These are phyloP conservation scores for Naganishia vaughanmartiniae DNA, from an alignment of 768 basidiomycete genomes.

Conservation along the genomic window DNA sequence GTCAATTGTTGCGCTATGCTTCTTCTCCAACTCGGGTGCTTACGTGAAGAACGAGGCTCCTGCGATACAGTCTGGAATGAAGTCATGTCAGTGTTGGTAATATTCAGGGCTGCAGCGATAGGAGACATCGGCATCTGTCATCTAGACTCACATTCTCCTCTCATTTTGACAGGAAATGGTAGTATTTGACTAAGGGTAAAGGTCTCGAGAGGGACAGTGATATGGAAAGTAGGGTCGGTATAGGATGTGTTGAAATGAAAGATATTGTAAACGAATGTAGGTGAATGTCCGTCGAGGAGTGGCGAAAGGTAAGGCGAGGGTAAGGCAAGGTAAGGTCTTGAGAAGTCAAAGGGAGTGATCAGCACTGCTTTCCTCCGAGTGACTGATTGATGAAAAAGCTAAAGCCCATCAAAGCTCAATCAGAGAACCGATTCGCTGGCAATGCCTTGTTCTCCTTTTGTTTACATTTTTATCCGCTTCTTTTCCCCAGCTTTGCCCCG, in stretches of 20 bases:
- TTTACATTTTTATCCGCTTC: not conserved
- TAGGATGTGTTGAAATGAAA: not conserved
- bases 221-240: not conserved
- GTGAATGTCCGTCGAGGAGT: slow-evolving; percentile 9
- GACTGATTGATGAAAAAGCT: not conserved
- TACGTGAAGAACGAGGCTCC: slow-evolving; percentile 44
- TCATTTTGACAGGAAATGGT: slow-evolving; percentile 22
- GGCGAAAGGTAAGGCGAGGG: not conserved
- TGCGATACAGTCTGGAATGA: slow-evolving; percentile 40
- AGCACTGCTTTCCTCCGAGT: not conserved
- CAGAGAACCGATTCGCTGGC: slow-evolving; percentile 1
- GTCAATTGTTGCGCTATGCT: not conserved
- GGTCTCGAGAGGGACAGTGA: not conserved
- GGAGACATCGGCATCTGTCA: not conserved
- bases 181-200: not conserved
- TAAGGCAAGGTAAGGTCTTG: not conserved
- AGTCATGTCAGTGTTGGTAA: not conserved
- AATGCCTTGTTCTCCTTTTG: not conserved
- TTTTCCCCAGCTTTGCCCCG: not conserved
- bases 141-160: slow-evolving; percentile 29
- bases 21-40: not conserved
- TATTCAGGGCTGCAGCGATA: not conserved
- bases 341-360: not conserved
- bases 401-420: not conserved
- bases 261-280: no score